Evolutionary conservation across 2,329 filamentous ascomycete genomes (phyloP).

Genomic region (Aspergillus brasiliensis): DNA sequence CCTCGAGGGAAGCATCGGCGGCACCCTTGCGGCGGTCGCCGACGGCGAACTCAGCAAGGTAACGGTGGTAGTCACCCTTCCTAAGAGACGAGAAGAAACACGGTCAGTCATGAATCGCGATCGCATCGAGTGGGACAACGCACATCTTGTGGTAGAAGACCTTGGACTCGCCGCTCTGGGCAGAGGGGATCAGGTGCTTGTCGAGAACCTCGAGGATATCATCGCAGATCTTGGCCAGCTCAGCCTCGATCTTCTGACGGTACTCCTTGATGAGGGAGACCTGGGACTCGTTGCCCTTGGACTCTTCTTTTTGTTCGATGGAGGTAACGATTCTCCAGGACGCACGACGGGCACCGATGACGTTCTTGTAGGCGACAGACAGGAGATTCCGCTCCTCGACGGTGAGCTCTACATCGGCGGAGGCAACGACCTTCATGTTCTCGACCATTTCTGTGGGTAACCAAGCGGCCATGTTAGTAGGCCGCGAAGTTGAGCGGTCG

Average conservation of each 20-base stretch:
- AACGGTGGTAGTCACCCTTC: constrained; percentile 99
- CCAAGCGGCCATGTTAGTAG: constrained; percentile 21
- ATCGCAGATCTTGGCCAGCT: constrained; percentile 96
- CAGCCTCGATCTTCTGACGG: constrained; percentile 95
- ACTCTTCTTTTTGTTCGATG: constrained; percentile 99
- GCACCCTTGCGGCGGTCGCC: constrained; percentile 94
- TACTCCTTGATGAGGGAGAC: constrained; percentile 95
- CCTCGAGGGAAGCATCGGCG: constrained; percentile 91
- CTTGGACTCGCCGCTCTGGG: constrained; percentile 95
- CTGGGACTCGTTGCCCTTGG: constrained; percentile 93
- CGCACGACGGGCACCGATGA: constrained; percentile 92
- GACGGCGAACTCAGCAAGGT: constrained; percentile 94
- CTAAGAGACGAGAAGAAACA: constrained; percentile 50
- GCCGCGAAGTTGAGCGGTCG: neutral
- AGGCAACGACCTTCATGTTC: constrained; percentile 99
- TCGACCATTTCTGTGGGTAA: constrained; percentile 90
- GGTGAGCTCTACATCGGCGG: constrained; percentile 77
- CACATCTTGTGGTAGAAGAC: constrained; percentile 99
- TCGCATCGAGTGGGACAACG: constrained; percentile 29
- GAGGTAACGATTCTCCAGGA: constrained; percentile 98
- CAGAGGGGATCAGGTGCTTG: constrained; percentile 89
- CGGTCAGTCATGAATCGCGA: constrained; percentile 23
- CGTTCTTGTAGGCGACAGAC: constrained; percentile 98
- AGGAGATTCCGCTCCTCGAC: constrained; percentile 98
- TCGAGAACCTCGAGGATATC: constrained; percentile 95